Evolutionary conservation across 163 green algal species (phyloP), one percentile per base, ranked within the genome.

Genomic region (Scenedesmus sp.): DNA sequence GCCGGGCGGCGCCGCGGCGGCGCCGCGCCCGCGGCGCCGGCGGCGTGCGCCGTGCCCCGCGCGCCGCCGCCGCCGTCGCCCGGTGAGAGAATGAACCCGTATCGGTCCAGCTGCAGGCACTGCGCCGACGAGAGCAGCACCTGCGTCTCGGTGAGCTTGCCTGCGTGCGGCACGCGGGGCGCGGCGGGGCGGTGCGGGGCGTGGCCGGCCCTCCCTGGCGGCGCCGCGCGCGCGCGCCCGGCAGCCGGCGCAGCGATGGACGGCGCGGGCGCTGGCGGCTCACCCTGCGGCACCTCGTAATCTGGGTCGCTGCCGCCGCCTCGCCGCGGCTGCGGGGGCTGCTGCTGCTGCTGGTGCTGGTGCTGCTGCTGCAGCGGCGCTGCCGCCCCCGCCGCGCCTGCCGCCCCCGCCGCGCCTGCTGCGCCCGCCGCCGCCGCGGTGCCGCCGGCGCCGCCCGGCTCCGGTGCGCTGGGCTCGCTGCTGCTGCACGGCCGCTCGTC

Each of bases 61-160:
- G 51, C n/a, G 24, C 28, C 45, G 20, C 50, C 51, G 44, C 36
- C 56, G n/a, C 26, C 56, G 14, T 83, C 57, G 10, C 48, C 45
- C 29, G 75, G 24, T 14, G 45, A 17, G n/a, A 78, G 33, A 14
- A 88, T 54, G 75, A 88, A 88, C 36, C 83, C 83, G 50, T 82
- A 84, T 6, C 50, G 63, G 50, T 88, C 83, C 18, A 82, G 13
- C 17, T 47, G 66, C 57, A 86, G 47, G 34, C 26, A 62, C 18
- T 75, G 57, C 10, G 53, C 78, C 17, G 60, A 63, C 4, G 64
- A 48, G 7, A 75, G 62, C 60, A 85, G 57, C 29, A 84, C 80
- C 63, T 80, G 62, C 20, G 83, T 88, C 73, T 88, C 83, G 4
- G 83, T 88, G 29, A 86, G 60, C 36, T 73, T 75, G 64, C 78